Evolutionary conservation across 441 rosid species (phyloP), one percentile per base, ranked within the genome.

Genomic region (Theobroma grandiflorum): DNA sequence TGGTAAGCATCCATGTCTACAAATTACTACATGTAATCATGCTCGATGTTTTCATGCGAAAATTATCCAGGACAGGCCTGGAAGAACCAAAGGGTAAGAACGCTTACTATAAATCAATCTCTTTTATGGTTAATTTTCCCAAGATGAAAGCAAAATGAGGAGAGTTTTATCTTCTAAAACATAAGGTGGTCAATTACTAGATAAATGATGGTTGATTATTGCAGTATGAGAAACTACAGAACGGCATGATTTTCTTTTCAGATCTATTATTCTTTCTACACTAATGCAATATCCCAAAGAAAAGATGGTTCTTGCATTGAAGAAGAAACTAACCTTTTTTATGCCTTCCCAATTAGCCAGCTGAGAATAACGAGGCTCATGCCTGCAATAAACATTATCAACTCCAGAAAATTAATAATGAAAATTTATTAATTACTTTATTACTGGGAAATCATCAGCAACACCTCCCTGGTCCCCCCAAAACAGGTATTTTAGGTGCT

Each of bases 281-380:
- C 16, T 72, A 72, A 20, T 72, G 47, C 42, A 18, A 53, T 22
- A 53, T 72, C 76, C 76, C 59, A 50, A 70, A 43, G 53, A 40
- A 58, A 57, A 58, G 52, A 14, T 11, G 66, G 37, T 20, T 40
- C 58, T 9, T 16, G 6, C 26, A 16, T 61, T n/a, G 57, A 62
- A 68, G 83, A 40, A 65, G 58, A 70, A 71, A 78, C 88, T 40
- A 77, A 96, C 99, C 92, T 83, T 93, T 84, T 82, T 87, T 18
- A 96, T 94, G 85, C 98, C 94, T 82, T 96, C 98, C 98, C 98
- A 96, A 75, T 96, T 91, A 68, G 97, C 97, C 82, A 96, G 97
- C 71, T 92, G 91, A 83, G 98, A 61, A 82, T 85, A 89, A 6
- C 38, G 91, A 80, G 97, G 89, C 83, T 94, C 90, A 76, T 94